Conservation (phyloP, 2,329 filamentous ascomycete species). For the Colletotrichum sp. region DNA sequence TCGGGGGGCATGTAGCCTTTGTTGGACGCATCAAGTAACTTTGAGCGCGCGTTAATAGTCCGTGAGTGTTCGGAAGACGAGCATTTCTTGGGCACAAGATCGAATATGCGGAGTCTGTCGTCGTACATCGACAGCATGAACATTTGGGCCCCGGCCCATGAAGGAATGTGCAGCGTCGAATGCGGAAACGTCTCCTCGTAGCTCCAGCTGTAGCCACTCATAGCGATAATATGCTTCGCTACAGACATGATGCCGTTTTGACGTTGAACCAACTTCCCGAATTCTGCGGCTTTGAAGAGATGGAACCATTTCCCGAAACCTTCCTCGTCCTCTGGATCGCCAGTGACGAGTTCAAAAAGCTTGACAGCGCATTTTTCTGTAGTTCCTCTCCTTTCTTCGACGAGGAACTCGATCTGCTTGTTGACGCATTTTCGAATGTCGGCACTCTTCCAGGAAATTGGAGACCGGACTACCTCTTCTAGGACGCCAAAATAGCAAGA, state of each 20-base stretch:
- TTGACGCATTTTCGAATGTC: rapidly evolving
- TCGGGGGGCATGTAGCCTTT: neutral
- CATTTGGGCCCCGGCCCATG: neutral
- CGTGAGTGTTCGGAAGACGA: neutral
- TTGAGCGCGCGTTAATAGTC: no score
- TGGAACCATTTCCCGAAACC: neutral
- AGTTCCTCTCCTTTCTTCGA: neutral
- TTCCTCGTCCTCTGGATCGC: rapidly evolving
- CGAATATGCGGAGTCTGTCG: neutral
- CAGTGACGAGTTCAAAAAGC: neutral
- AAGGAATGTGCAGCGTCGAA: neutral
- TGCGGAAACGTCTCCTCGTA: no score
- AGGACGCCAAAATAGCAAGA: neutral
- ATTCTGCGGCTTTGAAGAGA: neutral
- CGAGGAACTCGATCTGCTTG: neutral
- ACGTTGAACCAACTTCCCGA: neutral
- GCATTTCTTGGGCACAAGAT: no score
- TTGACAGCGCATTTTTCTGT: neutral
- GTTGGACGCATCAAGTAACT: no score
- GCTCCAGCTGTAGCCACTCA: no score
- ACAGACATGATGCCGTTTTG: no score
- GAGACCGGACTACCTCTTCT: neutral
- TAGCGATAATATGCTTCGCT: no score
- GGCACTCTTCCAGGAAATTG: neutral
- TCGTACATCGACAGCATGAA: neutral